Conservation (phyloP, 208 protist species). For the Histomonas meleagridis region DNA sequence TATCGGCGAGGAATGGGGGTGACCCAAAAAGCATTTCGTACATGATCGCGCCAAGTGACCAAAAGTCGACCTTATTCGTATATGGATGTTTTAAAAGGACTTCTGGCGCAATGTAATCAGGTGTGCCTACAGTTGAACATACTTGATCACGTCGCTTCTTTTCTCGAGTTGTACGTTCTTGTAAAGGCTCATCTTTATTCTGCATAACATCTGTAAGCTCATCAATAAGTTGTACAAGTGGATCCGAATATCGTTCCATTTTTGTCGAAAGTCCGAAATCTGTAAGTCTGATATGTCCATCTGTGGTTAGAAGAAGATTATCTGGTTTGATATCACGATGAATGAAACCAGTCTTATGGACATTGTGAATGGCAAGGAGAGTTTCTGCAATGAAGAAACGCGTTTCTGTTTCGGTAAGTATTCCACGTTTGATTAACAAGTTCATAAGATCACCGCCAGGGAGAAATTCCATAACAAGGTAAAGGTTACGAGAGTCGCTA, state of each 20-base stretch:
- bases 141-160: slow-evolving; percentile 30
- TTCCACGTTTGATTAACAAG: slow-evolving; percentile 58
- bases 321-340: slow-evolving; percentile 52
- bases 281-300: slow-evolving; percentile 52
- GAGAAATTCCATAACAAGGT: slow-evolving; percentile 65
- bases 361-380: slow-evolving; percentile 52
- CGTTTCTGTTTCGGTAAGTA: slow-evolving; percentile 54
- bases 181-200: not conserved
- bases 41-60: slow-evolving; percentile 58
- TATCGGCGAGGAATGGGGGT: not conserved
- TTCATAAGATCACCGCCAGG: slow-evolving; percentile 64
- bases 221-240: not conserved
- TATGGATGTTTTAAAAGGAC: slow-evolving; percentile 55
- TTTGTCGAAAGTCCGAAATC: slow-evolving; percentile 50
- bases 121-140: slow-evolving; percentile 59
- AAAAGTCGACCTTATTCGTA: slow-evolving; percentile 61
- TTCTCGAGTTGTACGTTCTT: slow-evolving; percentile 15
- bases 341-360: slow-evolving; percentile 56
- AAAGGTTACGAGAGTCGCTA: slow-evolving; percentile 56
- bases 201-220: not conserved
- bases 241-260: not conserved
- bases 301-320: slow-evolving; percentile 39
- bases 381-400: slow-evolving; percentile 62
- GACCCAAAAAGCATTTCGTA: slow-evolving; percentile 62
- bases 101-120: slow-evolving; percentile 65